Evolutionary conservation across 1,284 basidiomycete genomes (phyloP), one percentile per base, ranked within the genome.

Genomic region (Melampsora larici-populina): DNA sequence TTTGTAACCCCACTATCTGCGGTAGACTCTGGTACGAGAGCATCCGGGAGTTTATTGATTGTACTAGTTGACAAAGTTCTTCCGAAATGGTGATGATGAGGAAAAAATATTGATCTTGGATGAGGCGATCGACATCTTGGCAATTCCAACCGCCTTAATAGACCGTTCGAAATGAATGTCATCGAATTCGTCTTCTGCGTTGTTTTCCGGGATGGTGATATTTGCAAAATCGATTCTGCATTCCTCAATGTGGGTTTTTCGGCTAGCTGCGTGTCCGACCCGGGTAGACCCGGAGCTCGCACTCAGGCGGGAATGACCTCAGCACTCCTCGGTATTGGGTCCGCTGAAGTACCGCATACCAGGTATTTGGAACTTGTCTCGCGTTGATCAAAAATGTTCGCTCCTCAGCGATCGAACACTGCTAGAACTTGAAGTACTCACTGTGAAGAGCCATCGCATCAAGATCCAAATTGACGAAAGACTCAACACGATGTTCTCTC

Each of bases 401-500:
- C n/a, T 24, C 60, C 60, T 29, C 26, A 18, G 15, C 33, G 26
- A 29, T 63, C 55, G 26, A 58, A 58, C 7, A 58, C 5, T 58
- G 11, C 21, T 3, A 62, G 60, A n/a, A n/a, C n/a, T n/a, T n/a
- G n/a, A n/a, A n/a, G n/a, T n/a, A 62, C 15, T 26, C 36, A 9
- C 17, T 9, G 29, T 15, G 24, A 63, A 26, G 60, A 63, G 9
- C 60, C 9, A 36, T 17, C 26, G 29, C 21, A 58, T n/a, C 26
- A 58, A 58, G 3, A 58, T 11, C 7, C 55, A 58, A 11, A 24
- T 55, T 55, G 51, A 26, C 51, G 18, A 21, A 26, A 11, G 6
- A 55, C 51, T 21, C 21, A 8, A 55, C 43, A 71, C 1, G 43
- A 73, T 73, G 71, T 73, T 73, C 43, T 73, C 71, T 73, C 71